Base-by-base conservation (phyloP, 768 basidiomycete species). In the Hirschioporus abietinus region DNA sequence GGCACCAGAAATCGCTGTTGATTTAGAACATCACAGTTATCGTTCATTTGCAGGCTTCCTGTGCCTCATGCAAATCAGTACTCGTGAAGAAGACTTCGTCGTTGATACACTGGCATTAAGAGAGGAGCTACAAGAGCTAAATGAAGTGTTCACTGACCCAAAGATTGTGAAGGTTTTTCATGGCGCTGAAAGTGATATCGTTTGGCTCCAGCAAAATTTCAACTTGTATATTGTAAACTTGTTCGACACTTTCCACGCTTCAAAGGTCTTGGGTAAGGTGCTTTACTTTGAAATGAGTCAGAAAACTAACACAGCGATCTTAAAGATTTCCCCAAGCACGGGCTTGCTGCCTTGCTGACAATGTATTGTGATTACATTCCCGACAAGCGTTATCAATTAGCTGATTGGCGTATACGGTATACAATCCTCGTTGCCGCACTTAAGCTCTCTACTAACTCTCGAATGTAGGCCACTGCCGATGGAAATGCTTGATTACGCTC, bases 161-260 rank as follows among this genome's bases (percentile, higher is more conserved):
- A 78, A 78, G 1, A 88, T 96, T 66, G 83, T 96, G 70, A 98
- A 99, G 83, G 94, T 90, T 64, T 88, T 99, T 68, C 97, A 99
- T 76, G 96, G 97, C 27, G 93, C 96, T 0, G 91, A 95, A 42
- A 92, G 89, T 67, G 97, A 99, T 74, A 89, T 99, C 58, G 79
- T 95, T 6, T 99, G 97, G 97, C 84, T 99, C 20, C 96, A 99
- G 74, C 92, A 95, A 76, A 91, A 99, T 74, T 96, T 99, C 74
- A 92, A 92, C 67, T 73, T 99, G 8, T 99, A 94, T 76, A 82
- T 99, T 64, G 95, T 99, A 68, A 93, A 94, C 66, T 78, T 99
- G n/a, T 99, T 99, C 74, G 96, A 99, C 74, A 99, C 97, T 0
- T 98, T 87, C 75, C 95, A 99, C 70, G 96, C 96, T 1, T 95